These are phyloP conservation scores for Colletotrichum tropicale DNA, from an alignment of 2,329 filamentous ascomycete species.

Conservation along the genomic window DNA sequence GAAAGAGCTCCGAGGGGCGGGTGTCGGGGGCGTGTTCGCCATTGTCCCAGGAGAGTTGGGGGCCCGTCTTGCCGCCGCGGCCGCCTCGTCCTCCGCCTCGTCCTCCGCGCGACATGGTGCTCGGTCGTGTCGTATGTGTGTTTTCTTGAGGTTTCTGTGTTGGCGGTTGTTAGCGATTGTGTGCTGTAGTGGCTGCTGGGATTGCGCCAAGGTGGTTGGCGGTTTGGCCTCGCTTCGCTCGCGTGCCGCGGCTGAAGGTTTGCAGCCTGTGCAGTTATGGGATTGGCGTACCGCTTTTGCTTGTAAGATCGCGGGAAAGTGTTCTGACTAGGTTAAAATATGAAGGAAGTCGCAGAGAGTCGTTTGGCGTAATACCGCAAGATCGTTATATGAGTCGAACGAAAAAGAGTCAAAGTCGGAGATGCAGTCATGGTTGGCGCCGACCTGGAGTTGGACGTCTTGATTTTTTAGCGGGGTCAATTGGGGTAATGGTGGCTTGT, in stretches of 20 bases:
- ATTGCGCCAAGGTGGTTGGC: neutral
- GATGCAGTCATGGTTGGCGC: neutral
- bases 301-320: neutral
- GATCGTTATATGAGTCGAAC: neutral
- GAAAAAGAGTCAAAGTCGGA: neutral
- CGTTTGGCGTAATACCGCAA: neutral
- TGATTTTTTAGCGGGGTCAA: neutral
- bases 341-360: fast-evolving
- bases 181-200: neutral
- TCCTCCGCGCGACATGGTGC: conserved; percentile 52
- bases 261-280: neutral
- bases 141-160: neutral
- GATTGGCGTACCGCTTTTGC: neutral
- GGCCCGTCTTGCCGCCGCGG: conserved; percentile 51
- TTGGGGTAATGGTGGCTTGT: neutral
- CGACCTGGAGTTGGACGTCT: neutral
- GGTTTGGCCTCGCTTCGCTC: neutral
- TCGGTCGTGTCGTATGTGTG: neutral
- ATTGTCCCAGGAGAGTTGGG: conserved; percentile 56
- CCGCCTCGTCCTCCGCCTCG: conserved; percentile 50
- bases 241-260: neutral
- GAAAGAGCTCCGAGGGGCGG: conserved; percentile 64
- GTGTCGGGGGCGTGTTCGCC: conserved; percentile 56
- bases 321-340: fast-evolving
- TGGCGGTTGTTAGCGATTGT: neutral